These are phyloP conservation scores for Ascochyta rabiei DNA, from an alignment of 2,329 filamentous ascomycete genomes.

Conservation along the genomic window DNA sequence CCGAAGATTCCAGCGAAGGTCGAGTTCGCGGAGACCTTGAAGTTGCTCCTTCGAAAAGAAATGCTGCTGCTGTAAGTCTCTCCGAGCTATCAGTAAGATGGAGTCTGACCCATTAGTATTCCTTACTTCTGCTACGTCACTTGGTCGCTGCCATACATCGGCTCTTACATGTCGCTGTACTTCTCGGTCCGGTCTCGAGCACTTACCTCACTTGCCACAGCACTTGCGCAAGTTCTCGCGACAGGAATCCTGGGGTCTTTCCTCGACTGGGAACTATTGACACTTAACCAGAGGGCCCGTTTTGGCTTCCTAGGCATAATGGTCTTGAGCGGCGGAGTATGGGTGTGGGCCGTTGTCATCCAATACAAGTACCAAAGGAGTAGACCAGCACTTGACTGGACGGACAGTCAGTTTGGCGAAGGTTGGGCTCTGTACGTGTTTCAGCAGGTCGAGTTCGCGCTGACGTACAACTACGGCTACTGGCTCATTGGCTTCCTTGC, in stretches of 20 bases:
- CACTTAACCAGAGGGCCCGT: too few species aligned
- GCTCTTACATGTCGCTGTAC: slow-evolving; percentile 25
- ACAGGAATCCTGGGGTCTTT: slow-evolving; percentile 33
- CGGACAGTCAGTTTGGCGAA: slow-evolving; percentile 28
- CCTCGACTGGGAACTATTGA: slow-evolving; percentile 24
- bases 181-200: slow-evolving; percentile 24
- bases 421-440: slow-evolving; percentile 44
- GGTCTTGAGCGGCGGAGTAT: too few species aligned
- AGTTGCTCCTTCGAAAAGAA: slow-evolving; percentile 13
- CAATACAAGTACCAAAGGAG: too few species aligned
- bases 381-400: slow-evolving; percentile 37
- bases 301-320: too few species aligned
- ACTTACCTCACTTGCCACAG: slow-evolving; percentile 25
- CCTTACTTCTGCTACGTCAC: slow-evolving; percentile 33
- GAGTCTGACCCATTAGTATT: slow-evolving; percentile 4
- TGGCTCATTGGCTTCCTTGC: slow-evolving; percentile 43
- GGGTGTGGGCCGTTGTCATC: too few species aligned
- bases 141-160: slow-evolving; percentile 24
- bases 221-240: slow-evolving; percentile 31
- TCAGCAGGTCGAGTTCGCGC: slow-evolving; percentile 40
- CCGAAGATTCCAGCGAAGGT: slow-evolving; percentile 9
- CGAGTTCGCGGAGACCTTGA: slow-evolving; percentile 18
- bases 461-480: slow-evolving; percentile 46
- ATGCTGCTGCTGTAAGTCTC: slow-evolving; percentile 1
- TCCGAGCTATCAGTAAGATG: neutral